A percentile compares a stretch with the other conserved stretches of the same genome.
Evolutionary conservation across 768 basidiomycete genomes (phyloP).

Genomic region (Cystofilobasidium capitatum): DNA sequence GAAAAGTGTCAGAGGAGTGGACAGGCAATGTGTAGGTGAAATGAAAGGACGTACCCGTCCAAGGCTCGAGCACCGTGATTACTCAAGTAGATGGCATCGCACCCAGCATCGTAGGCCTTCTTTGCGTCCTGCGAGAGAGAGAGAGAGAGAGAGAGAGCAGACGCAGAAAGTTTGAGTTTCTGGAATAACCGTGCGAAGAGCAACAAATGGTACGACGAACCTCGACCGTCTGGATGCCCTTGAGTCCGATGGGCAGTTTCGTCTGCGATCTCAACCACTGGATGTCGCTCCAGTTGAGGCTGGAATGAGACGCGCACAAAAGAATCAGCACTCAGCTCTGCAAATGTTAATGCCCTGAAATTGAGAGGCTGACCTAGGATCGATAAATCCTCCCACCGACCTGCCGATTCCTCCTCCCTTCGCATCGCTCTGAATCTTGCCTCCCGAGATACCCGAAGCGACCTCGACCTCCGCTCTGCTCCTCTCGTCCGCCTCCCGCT

Average conservation of each 20-base stretch:
- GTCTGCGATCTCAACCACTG: conserved; percentile 47
- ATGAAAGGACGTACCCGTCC: conserved; percentile 39
- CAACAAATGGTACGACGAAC: too few relatives aligned
- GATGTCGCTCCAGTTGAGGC: conserved; percentile 41
- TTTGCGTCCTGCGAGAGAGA: conserved; percentile 55
- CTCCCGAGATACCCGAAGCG: conserved; percentile 38
- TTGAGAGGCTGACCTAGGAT: conserved; percentile 29
- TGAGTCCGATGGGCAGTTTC: conserved; percentile 43
- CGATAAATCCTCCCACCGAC: conserved; percentile 38
- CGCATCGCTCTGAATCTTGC: conserved; percentile 35
- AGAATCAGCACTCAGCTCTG: neutral
- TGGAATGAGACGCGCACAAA: neutral
- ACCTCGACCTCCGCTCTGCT: conserved; percentile 37
- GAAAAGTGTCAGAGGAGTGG: neutral
- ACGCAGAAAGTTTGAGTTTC: too few relatives aligned
- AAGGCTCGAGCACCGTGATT: conserved; percentile 70
- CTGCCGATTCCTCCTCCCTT: conserved; percentile 40
- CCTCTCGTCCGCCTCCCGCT: conserved; percentile 39
- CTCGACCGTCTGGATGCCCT: conserved; percentile 46
- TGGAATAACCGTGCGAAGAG: too few relatives aligned
- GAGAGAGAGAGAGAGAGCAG: conserved; percentile 2
- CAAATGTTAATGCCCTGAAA: neutral
- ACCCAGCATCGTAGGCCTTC: conserved; percentile 69
- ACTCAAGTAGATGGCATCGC: conserved; percentile 76
- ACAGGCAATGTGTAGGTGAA: neutral